A percentile compares a stretch with the other conserved stretches of the same genome.
Evolutionary conservation across 805 yeast species (phyloP).

Genomic region (Starmerella riodocensis): DNA sequence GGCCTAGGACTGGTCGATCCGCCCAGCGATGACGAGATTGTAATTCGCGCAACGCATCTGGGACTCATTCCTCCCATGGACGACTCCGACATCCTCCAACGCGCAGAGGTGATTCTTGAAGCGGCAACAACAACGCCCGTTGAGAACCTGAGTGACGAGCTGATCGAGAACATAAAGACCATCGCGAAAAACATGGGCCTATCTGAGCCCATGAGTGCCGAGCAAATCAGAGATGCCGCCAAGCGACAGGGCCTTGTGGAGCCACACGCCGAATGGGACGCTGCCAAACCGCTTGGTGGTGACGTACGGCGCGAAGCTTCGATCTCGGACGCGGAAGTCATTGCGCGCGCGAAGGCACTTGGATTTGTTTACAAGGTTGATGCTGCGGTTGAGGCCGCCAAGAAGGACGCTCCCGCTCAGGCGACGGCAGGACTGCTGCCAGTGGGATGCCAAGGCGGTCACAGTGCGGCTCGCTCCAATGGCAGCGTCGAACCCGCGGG

Average conservation of each 20-base stretch:
- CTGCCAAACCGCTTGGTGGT: too few relatives aligned
- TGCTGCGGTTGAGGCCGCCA: too few relatives aligned
- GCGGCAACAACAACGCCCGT: too few relatives aligned
- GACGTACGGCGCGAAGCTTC: too few relatives aligned
- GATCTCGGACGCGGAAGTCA: too few relatives aligned
- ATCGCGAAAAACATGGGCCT: conserved; percentile 58
- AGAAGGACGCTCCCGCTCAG: too few relatives aligned
- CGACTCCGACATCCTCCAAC: conserved; percentile 6
- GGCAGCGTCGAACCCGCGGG: not conserved
- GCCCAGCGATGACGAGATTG: conserved; percentile 3
- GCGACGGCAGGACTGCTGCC: too few relatives aligned
- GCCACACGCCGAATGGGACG: too few relatives aligned
- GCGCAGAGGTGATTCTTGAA: conserved; percentile 17
- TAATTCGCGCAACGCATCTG: not conserved
- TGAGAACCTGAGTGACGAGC: conserved; percentile 11
- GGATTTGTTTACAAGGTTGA: too few relatives aligned
- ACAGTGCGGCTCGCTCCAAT: not conserved
- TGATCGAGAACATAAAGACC: too few relatives aligned
- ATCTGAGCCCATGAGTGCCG: conserved; percentile 53
- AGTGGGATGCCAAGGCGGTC: not conserved
- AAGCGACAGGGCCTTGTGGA: conserved; percentile 18
- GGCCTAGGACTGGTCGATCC: conserved; percentile 10
- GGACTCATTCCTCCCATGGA: conserved; percentile 2
- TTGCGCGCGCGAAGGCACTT: too few relatives aligned
- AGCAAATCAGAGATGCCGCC: conserved; percentile 26